Conservation (phyloP, 495 filamentous ascomycete species). For the Neurospora africana region DNA sequence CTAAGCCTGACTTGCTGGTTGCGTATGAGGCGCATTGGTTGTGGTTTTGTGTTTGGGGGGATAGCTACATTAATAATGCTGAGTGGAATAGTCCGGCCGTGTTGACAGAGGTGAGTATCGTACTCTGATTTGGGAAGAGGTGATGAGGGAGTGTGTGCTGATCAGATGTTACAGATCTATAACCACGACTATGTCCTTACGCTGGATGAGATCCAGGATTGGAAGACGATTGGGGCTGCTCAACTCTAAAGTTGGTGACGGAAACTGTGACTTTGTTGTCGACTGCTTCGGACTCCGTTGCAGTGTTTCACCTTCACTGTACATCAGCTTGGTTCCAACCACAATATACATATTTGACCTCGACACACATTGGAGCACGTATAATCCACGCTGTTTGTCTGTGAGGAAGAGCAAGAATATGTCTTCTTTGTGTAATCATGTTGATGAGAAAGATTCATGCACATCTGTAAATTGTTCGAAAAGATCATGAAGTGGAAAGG, state of each 20-base stretch:
- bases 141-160: background rate
- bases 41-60: slow-evolving; percentile 37
- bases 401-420: background rate
- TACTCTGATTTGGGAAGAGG: background rate
- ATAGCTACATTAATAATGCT: slow-evolving; percentile 26
- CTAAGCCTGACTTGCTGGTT: slow-evolving; percentile 28
- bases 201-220: slow-evolving; percentile 31
- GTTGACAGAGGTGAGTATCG: slow-evolving; percentile 16
- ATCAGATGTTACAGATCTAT: slow-evolving; percentile 15
- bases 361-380: background rate
- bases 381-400: background rate
- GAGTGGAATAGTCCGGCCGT: slow-evolving; percentile 25
- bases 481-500: background rate
- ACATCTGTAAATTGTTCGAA: background rate
- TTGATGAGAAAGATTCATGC: background rate
- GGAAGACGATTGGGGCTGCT: slow-evolving; percentile 6
- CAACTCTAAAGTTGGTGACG: background rate
- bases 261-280: background rate
- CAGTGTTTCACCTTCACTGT: background rate
- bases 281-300: background rate
- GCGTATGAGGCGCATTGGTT: slow-evolving; percentile 36
- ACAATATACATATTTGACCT: background rate
- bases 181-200: slow-evolving; percentile 28
- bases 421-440: background rate
- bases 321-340: background rate